Evolutionary conservation across 441 rosid species (phyloP), one percentile per base, ranked within the genome.

Genomic region (Gossypium aridum): DNA sequence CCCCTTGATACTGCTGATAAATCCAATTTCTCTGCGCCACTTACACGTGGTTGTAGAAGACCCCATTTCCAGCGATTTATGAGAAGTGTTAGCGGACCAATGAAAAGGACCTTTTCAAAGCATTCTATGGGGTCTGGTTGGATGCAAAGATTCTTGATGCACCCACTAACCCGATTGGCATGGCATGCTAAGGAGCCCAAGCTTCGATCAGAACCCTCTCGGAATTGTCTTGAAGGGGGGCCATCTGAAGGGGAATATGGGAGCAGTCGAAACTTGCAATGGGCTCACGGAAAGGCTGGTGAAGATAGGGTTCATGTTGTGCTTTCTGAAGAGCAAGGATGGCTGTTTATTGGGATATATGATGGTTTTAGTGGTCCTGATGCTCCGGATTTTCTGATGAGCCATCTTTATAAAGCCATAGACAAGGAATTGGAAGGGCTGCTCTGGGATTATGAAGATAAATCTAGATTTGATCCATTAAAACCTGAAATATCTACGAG

Each of bases 261-360:
- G 54, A 86, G 83, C 76, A 80, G 87, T 76, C 86, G 86, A 63
- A 85, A 94, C 86, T 83, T 94, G 84, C 98, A 94, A 77, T 94
- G 98, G 98, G 98, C 98, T 80, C 98, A 94, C 77, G 98, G 98
- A 78, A 94, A 87, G 87, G 98, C 98, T 56, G 98, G 98, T 61
- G 98, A 94, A 85, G 98, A 94, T 74, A 88, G 97, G 80, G 94
- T 92, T 74, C 98, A 94, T 76, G 97, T 94, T 39, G 98, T 94
- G 82, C 91, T 94, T 75, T 94, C 97, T 37, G 98, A 94, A 79
- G 97, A 94, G 76, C 98, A 94, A 78, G 97, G 98, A 74, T 94
- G 98, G 98, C 81, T 94, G 68, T 94, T 86, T 82, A 87, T 92
- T 16, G 98, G 97, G 65, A 94, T 94, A 77, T 94, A 94, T 83